phyloP scores from a whole-genome alignment of 2,329 filamentous ascomycete genomes.

The Lachnellula willkommii region DNA sequence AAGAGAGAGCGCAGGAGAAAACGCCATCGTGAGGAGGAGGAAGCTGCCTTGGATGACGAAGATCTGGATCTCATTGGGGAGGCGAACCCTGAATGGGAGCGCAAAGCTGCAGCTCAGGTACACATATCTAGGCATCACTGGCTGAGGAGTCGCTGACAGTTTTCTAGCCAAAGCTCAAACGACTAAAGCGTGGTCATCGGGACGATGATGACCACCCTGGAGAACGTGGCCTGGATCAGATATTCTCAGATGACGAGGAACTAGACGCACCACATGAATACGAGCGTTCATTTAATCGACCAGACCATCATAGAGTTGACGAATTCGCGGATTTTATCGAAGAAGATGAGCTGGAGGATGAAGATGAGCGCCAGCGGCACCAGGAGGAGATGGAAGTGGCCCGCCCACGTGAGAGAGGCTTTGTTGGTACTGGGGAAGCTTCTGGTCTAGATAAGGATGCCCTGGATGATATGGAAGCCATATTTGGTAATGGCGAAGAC shows the following conservation, averaged over 20 bases:
- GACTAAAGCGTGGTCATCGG: slow-evolving; percentile 85
- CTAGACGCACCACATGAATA: slow-evolving; percentile 50
- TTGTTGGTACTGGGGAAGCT: slow-evolving; percentile 67
- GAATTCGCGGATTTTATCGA: slow-evolving; percentile 97
- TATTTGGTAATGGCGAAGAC: slow-evolving; percentile 92
- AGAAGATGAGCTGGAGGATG: slow-evolving; percentile 86
- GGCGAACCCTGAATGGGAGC: slow-evolving; percentile 64
- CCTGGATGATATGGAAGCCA: slow-evolving; percentile 90
- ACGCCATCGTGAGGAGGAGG: slow-evolving; percentile 64
- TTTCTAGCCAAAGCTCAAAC: slow-evolving; percentile 81
- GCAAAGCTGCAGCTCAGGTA: slow-evolving; percentile 66
- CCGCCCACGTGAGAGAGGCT: slow-evolving; percentile 66
- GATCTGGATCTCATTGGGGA: slow-evolving; percentile 93
- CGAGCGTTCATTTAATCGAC: slow-evolving; percentile 33
- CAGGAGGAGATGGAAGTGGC: slow-evolving; percentile 86
- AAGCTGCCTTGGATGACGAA: slow-evolving; percentile 83
- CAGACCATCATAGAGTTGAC: slow-evolving; percentile 57
- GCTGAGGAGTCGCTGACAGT: slow-evolving; percentile 19
- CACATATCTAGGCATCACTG: not conserved
- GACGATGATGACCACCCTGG: slow-evolving; percentile 64
- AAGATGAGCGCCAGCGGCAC: slow-evolving; percentile 68
- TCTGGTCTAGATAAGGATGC: slow-evolving; percentile 86
- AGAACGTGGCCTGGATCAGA: slow-evolving; percentile 75
- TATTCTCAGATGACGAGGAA: slow-evolving; percentile 94
- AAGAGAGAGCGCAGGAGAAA: slow-evolving; percentile 61